phyloP scores from a whole-genome alignment of 345 rosid species.

The Erysimum cheiranthoides region DNA sequence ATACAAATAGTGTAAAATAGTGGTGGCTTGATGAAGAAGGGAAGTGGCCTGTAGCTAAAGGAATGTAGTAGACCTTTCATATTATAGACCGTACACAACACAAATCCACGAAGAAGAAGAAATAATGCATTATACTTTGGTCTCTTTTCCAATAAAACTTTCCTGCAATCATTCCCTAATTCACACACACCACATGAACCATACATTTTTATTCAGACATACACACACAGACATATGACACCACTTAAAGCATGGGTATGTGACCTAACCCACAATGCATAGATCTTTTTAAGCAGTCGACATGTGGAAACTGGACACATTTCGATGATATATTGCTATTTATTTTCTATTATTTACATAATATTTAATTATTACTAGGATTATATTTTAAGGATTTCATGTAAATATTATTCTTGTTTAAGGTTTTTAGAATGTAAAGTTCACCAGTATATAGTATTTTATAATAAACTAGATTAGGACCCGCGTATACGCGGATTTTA shows the following conservation, averaged over 20 bases:
- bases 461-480: too few relatives aligned
- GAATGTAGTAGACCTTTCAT: constrained; percentile 23
- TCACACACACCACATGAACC: constrained; percentile 9
- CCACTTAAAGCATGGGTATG: constrained; percentile 3
- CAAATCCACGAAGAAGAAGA: constrained; percentile 10
- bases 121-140: neutral
- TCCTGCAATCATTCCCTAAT: constrained; percentile 16
- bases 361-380: too few relatives aligned
- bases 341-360: neutral
- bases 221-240: neutral
- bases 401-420: too few relatives aligned
- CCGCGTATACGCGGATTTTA: too few relatives aligned
- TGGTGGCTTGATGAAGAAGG: constrained; percentile 20
- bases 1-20: neutral
- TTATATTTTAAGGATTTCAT: too few relatives aligned
- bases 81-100: constrained; percentile 18
- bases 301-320: constrained; percentile 15
- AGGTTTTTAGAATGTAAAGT: too few relatives aligned
- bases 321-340: neutral
- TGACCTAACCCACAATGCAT: constrained; percentile 25
- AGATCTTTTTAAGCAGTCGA: constrained; percentile 2
- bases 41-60: constrained; percentile 28
- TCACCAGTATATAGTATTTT: too few relatives aligned
- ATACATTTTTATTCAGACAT: constrained; percentile 2
- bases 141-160: constrained; percentile 27